phyloP scores from a whole-genome alignment of 495 filamentous ascomycete genomes.

The Diplogelasinospora grovesii region DNA sequence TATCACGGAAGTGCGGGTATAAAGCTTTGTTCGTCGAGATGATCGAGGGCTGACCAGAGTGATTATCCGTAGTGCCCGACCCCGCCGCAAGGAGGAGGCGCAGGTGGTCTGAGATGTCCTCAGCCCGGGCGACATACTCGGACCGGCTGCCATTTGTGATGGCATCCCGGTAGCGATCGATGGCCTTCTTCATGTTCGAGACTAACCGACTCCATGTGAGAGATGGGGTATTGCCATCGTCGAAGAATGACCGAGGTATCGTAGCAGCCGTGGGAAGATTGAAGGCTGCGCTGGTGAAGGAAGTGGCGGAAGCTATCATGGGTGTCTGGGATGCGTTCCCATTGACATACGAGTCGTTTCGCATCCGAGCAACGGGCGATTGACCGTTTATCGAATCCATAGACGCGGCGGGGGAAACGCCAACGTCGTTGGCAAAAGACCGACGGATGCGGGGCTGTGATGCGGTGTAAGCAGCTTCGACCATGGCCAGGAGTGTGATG shows the following conservation, averaged over 20 bases:
- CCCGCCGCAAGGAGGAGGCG: slow-evolving; percentile 90
- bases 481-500: neutral
- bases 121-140: slow-evolving; percentile 85
- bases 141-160: slow-evolving; percentile 73
- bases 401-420: slow-evolving; percentile 80
- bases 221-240: slow-evolving; percentile 66
- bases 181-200: slow-evolving; percentile 80
- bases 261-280: slow-evolving; percentile 48
- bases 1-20: slow-evolving; percentile 95
- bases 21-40: slow-evolving; percentile 94
- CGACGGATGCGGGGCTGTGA: slow-evolving; percentile 51
- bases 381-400: slow-evolving; percentile 76
- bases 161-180: slow-evolving; percentile 81
- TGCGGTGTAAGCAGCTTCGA: slow-evolving; percentile 13
- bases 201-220: slow-evolving; percentile 84
- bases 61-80: slow-evolving; percentile 94
- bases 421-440: slow-evolving; percentile 59
- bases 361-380: slow-evolving; percentile 41
- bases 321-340: slow-evolving; percentile 42
- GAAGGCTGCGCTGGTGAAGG: slow-evolving; percentile 57
- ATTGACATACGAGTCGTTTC: slow-evolving; percentile 43
- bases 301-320: slow-evolving; percentile 56
- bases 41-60: slow-evolving; percentile 98
- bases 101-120: slow-evolving; percentile 95
- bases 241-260: slow-evolving; percentile 76